Evolutionary conservation across 2,329 filamentous ascomycete species (phyloP), one percentile per base, ranked within the genome.

Genomic region (Alternaria novae-zelandiae): DNA sequence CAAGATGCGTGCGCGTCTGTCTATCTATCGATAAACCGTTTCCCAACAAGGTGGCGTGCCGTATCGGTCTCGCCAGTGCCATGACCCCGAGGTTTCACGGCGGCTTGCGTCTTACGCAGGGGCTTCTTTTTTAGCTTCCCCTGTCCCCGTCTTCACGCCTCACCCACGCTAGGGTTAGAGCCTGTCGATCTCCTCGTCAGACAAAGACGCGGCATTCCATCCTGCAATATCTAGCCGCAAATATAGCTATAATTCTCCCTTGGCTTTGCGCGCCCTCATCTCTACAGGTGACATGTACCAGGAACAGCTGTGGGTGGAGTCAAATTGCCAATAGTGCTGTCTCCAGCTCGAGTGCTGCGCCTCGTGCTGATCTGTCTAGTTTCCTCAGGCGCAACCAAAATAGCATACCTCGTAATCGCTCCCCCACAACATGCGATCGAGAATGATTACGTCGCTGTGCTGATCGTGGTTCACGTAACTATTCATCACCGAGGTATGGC

Each of bases 391-490:
- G 32, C 20, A 20, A 56, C 54, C 54, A 17, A 61, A 61, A 61
- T 61, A 61, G 59, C 59, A 51, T 26, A 45, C 54, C 46, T 61
- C 59, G 59, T 61, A 57, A 61, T 46, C 59, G 55, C 56, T 43
- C 21, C 60, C 60, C 56, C 60, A 59, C 60, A 63, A 17, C 43
- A 17, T 28, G 11, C 15, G 21, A 47, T 20, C 23, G 20, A 57
- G n/a, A 11, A 45, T 13, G 25, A 41, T 23, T 17, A 45, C 32
- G 28, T 53, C 13, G 49, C 32, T 4, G 13, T n/a, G 5, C 30
- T n/a, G 20, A 53, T 36, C 23, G 26, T 36, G 10, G 17, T 21
- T 36, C 17, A 53, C 30, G 13, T 53, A 53, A 25, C 20, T 11
- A 30, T 6, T 36, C 13, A 20, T 9, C 20, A n/a, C 30, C 20